Base-by-base conservation (phyloP, 768 basidiomycete species). In the Boletus vermiculosoides region DNA sequence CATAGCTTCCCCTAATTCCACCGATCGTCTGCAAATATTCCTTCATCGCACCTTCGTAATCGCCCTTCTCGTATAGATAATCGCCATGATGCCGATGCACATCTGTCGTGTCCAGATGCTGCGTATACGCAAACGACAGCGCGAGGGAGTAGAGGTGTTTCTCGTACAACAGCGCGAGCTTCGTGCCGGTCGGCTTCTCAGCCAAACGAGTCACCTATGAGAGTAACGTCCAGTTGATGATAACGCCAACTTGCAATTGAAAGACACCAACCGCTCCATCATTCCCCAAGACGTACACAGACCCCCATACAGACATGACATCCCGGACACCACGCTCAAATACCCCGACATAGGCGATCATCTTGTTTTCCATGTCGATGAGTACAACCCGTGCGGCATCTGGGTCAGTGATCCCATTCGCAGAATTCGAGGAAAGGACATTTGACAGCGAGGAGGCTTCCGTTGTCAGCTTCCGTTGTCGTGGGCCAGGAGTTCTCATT, bases 11-110 rank as follows among this genome's bases (percentile, higher is more conserved):
- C 59, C 94, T 91, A 0, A 97, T 76, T 46, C 85, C 78, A 0
- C 96, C 92, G 20, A 98, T 87, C 0, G 97, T 98, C 67, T 90
- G 83, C 30, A 97, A 75, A 68, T 90, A 98, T 68, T 97, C 94
- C 36, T 84, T 81, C 91, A 98, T 96, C 0, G 95, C 88, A 6
- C 85, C 89, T 58, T 98, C 97, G 63, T 89, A 96, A 65, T 98
- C 94, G 5, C 87, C 88, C 71, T 96, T 97, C 18, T 77, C 66
- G 68, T 99, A 98, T 13, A 98, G 77, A 66, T 94, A 85, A 66
- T 98, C 95, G 1, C 94, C 96, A 66, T 94, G 96, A 56, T 88
- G 87, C 44, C 85, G 77, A 64, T 95, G 90, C 22, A 98, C 94
- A 63, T 97, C 94, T 0, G 93, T 92, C 1, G 96, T 80, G 42